A percentile compares a stretch with the other conserved stretches of the same genome.
These are phyloP conservation scores for Ochromonas danica DNA, from an alignment of 108 stramenopile species.

Conservation along the genomic window DNA sequence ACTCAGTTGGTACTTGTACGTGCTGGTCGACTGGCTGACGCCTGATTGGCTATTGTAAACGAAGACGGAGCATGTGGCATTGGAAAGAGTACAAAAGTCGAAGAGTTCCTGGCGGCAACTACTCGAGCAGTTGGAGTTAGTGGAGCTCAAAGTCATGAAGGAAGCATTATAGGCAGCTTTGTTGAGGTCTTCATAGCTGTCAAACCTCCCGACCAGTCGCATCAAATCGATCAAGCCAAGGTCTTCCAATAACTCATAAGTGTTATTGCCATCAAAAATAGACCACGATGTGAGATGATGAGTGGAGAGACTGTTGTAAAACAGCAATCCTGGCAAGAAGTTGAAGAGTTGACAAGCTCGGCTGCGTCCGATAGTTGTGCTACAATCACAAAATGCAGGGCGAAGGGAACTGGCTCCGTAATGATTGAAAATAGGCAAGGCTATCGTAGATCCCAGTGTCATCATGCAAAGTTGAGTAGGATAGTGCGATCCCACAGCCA, in stretches of 20 bases:
- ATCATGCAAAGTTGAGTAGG: background rate
- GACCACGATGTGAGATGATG: background rate
- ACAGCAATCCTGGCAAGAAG: background rate
- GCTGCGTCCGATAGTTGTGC: background rate
- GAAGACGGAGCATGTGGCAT: background rate
- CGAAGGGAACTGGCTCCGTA: background rate
- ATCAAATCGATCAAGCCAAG: background rate
- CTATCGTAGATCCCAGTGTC: background rate
- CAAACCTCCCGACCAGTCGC: background rate
- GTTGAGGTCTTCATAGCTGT: background rate
- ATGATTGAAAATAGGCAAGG: conserved; percentile 9
- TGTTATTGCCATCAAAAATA: background rate
- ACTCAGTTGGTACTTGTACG: background rate
- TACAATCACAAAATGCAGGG: background rate
- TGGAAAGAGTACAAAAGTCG: background rate
- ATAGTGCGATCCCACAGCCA: background rate
- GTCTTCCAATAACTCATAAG: background rate
- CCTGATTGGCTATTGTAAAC: background rate
- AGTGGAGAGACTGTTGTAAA: background rate
- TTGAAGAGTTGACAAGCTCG: background rate
- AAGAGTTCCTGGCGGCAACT: background rate
- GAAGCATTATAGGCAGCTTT: background rate
- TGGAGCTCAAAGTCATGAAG: background rate
- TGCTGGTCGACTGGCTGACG: background rate
- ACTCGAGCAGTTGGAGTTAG: background rate